Evolutionary conservation across 306 rosid species (phyloP).

Genomic region (Chamaecrista fasciculata): DNA sequence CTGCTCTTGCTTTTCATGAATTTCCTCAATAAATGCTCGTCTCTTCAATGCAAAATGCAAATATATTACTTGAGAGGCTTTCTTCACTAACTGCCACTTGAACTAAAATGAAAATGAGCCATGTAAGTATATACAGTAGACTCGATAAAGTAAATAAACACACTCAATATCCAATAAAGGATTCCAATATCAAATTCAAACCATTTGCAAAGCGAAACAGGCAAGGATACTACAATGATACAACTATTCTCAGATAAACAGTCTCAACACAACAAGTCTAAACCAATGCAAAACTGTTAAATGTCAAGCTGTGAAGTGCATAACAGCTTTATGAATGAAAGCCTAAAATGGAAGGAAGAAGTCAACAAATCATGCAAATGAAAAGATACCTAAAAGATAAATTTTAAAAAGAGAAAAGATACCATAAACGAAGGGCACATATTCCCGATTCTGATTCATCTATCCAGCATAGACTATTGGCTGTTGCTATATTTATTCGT

Average conservation of each 20-base stretch:
- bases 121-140: slow-evolving; percentile 34
- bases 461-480: not conserved
- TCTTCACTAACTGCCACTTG: slow-evolving; percentile 95
- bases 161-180: not conserved
- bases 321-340: not conserved
- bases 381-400: slow-evolving; percentile 8
- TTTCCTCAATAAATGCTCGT: slow-evolving; percentile 85
- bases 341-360: not conserved
- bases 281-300: not conserved
- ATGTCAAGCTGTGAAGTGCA: not conserved
- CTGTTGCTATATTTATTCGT: not conserved
- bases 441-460: not conserved
- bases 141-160: slow-evolving; percentile 10
- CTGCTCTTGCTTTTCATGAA: slow-evolving; percentile 97
- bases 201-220: not conserved
- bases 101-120: slow-evolving; percentile 56
- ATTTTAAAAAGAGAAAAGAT: not conserved
- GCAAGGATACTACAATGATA: slow-evolving; percentile 6
- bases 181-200: slow-evolving; percentile 10
- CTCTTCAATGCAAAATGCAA: slow-evolving; percentile 92
- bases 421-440: slow-evolving; percentile 14
- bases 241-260: not conserved
- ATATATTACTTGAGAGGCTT: slow-evolving; percentile 85
- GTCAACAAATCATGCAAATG: not conserved
- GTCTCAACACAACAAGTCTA: not conserved